phyloP scores from a whole-genome alignment of 495 filamentous ascomycete species.

The Lasiosphaeriaceae sp. region DNA sequence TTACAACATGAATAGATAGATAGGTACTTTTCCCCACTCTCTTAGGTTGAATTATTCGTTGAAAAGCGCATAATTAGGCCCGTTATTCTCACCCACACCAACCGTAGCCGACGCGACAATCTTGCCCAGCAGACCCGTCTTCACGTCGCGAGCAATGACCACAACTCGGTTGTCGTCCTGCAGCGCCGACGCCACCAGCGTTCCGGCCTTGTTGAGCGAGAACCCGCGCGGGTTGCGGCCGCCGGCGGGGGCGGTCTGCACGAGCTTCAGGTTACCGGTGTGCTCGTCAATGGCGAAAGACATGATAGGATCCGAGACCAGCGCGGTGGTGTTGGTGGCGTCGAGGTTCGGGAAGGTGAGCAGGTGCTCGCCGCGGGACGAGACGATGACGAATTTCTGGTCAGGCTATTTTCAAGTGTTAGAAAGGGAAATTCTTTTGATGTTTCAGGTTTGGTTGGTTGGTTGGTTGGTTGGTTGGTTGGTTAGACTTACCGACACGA shows the following conservation, averaged over 20 bases:
- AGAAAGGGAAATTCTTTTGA: not conserved
- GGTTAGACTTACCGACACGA: constrained; percentile 47
- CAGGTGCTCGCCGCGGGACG: constrained; percentile 56
- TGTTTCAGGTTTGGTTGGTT: too few relatives aligned
- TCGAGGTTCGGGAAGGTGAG: constrained; percentile 48
- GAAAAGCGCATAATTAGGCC: constrained; percentile 23
- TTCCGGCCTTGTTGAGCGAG: constrained; percentile 57
- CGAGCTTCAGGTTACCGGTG: constrained; percentile 49
- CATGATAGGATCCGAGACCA: constrained; percentile 40
- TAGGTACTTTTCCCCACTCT: too few relatives aligned
- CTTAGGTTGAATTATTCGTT: too few relatives aligned
- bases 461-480: too few relatives aligned
- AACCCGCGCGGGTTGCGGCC: constrained; percentile 62
- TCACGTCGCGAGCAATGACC: constrained; percentile 52
- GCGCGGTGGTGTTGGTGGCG: constrained; percentile 31
- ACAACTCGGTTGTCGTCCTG: constrained; percentile 58
- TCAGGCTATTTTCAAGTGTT: constrained; percentile 42
- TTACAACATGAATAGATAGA: too few relatives aligned
- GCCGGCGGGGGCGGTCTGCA: constrained; percentile 49
- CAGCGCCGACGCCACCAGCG: constrained; percentile 57
- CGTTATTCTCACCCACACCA: constrained; percentile 15
- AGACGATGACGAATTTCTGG: constrained; percentile 55
- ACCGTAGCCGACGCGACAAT: constrained; percentile 39
- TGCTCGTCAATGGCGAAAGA: constrained; percentile 40
- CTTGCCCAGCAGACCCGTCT: constrained; percentile 52